Evolutionary conservation across 768 basidiomycete species (phyloP).

Genomic region (Leccinum boreale): DNA sequence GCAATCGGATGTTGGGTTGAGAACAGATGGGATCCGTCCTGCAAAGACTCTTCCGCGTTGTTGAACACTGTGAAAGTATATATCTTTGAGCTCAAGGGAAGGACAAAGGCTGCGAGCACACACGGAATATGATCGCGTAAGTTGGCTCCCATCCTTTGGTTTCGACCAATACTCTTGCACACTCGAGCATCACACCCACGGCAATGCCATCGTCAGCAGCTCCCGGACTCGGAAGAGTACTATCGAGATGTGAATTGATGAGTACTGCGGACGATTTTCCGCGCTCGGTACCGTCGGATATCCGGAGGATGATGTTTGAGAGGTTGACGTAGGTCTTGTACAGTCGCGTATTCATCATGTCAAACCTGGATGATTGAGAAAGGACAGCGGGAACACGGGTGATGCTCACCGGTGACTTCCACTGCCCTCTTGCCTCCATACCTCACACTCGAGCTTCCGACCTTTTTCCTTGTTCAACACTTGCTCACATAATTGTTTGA

Average conservation of each 20-base stretch:
- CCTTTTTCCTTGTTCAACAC: constrained; percentile 38
- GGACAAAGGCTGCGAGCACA: constrained; percentile 26
- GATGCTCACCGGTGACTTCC: constrained; percentile 77
- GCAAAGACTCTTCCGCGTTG: constrained; percentile 90
- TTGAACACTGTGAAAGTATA: constrained; percentile 70
- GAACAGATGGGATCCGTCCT: constrained; percentile 92
- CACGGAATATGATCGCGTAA: constrained; percentile 80
- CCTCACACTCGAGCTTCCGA: constrained; percentile 81
- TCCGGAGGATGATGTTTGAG: constrained; percentile 84
- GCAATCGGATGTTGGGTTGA: constrained; percentile 83
- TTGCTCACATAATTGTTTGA: constrained; percentile 54
- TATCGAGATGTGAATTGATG: constrained; percentile 87
- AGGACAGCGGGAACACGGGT: no score
- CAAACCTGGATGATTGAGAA: constrained; percentile 58
- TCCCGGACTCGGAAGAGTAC: constrained; percentile 84
- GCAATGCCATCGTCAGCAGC: constrained; percentile 87
- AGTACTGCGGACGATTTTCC: constrained; percentile 82
- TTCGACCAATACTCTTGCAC: constrained; percentile 67
- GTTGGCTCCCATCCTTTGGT: constrained; percentile 70
- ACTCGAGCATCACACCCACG: constrained; percentile 90
- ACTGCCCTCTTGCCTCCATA: constrained; percentile 87
- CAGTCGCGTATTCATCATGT: constrained; percentile 82
- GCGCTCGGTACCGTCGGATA: constrained; percentile 70
- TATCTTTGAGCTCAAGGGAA: neutral
- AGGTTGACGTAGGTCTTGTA: constrained; percentile 87